Conservation (phyloP, 2,329 filamentous ascomycete genomes). For the Fusarium papillatum region DNA sequence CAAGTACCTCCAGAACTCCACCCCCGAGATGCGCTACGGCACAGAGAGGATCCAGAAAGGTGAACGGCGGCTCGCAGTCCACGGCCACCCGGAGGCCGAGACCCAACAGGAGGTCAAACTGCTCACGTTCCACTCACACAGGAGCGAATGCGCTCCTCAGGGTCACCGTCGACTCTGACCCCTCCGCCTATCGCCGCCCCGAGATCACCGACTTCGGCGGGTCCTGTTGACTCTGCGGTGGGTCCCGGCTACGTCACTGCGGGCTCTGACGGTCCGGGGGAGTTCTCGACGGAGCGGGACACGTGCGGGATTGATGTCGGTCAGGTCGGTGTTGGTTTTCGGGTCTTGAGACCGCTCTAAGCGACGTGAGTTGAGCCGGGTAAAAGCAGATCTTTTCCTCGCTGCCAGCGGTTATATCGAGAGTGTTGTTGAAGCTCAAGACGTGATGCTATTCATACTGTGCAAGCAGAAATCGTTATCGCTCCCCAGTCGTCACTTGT, state of each 20-base stretch:
- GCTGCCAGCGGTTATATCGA: background rate
- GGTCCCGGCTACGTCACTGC: constrained; percentile 38
- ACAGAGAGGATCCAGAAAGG: constrained; percentile 20
- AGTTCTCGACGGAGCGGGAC: background rate
- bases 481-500: background rate
- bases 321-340: background rate
- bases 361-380: background rate
- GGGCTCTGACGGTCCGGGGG: background rate
- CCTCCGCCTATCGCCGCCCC: constrained; percentile 37
- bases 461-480: background rate
- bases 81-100: background rate
- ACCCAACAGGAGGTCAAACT: constrained; percentile 22
- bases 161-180: constrained; percentile 18
- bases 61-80: background rate
- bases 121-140: constrained; percentile 36
- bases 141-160: constrained; percentile 13
- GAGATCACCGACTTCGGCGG: constrained; percentile 30
- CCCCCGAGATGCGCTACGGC: constrained; percentile 18
- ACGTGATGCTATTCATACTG: background rate
- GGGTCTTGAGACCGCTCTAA: background rate
- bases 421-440: background rate
- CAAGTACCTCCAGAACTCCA: constrained; percentile 30
- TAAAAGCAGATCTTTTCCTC: background rate
- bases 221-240: constrained; percentile 27
- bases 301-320: background rate